phyloP scores from a whole-genome alignment of 768 basidiomycete species.

The Boletus tomentosulus region DNA sequence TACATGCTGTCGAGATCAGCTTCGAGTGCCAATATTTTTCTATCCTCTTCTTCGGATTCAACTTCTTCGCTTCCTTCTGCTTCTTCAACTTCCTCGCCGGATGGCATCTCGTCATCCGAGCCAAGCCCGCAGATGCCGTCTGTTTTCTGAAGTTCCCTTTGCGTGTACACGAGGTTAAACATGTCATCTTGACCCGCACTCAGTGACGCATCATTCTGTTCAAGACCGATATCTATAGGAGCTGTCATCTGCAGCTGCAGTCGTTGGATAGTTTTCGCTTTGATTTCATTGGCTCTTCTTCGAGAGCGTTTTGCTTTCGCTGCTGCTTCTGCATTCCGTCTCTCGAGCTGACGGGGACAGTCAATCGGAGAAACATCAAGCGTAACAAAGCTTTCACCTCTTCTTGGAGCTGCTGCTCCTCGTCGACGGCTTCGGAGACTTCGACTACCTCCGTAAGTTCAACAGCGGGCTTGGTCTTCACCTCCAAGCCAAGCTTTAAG shows the following conservation, averaged over 20 bases:
- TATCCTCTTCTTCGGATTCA: slow-evolving; percentile 64
- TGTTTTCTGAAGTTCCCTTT: slow-evolving; percentile 41
- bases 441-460: slow-evolving; percentile 73
- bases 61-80: slow-evolving; percentile 39
- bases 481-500: slow-evolving; percentile 74
- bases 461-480: slow-evolving; percentile 66
- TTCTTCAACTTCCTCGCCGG: slow-evolving; percentile 37
- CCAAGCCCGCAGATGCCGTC: slow-evolving; percentile 36
- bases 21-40: slow-evolving; percentile 62
- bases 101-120: slow-evolving; percentile 41
- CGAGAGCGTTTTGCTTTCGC: slow-evolving; percentile 76
- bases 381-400: slow-evolving; percentile 51
- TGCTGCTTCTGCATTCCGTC: slow-evolving; percentile 71
- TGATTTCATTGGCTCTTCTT: slow-evolving; percentile 84
- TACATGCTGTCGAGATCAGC: slow-evolving; percentile 87
- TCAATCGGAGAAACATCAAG: slow-evolving; percentile 1
- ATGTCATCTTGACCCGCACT: slow-evolving; percentile 78
- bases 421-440: slow-evolving; percentile 66
- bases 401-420: slow-evolving; percentile 84
- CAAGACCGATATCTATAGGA: slow-evolving; percentile 92
- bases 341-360: slow-evolving; percentile 59
- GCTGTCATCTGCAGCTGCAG: slow-evolving; percentile 98
- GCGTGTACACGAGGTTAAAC: slow-evolving; percentile 75
- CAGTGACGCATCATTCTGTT: slow-evolving; percentile 72
- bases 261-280: slow-evolving; percentile 81